Evolutionary conservation across 2,329 filamentous ascomycete species (phyloP).

Genomic region (Colletotrichum nymphaeae): DNA sequence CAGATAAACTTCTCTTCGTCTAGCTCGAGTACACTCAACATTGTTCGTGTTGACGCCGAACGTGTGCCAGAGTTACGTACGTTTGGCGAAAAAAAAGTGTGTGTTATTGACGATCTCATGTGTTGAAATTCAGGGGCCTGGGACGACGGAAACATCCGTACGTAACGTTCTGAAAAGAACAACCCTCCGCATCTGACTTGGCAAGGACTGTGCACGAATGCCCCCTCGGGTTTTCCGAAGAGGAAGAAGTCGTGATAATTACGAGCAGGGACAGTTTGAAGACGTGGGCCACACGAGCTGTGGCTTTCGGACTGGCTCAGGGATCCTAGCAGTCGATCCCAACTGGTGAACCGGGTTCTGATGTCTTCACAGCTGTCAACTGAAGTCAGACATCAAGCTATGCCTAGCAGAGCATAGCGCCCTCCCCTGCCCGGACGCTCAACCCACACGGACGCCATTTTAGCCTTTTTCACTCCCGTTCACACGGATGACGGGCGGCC

Average conservation of each 20-base stretch:
- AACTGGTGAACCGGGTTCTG: conserved; percentile 26
- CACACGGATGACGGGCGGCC: conserved; percentile 23
- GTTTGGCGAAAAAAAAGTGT: background rate
- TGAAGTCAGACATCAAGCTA: conserved; percentile 17
- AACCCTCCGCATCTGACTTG: background rate
- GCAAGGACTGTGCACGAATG: background rate
- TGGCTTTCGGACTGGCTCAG: background rate
- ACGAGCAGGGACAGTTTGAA: background rate
- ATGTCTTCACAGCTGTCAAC: conserved; percentile 32
- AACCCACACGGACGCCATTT: conserved; percentile 29
- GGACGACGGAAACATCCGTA: background rate
- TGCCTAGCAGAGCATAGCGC: conserved; percentile 31
- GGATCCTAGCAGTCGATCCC: conserved; percentile 30
- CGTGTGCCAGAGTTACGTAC: background rate
- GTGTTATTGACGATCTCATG: background rate
- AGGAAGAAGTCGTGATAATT: background rate
- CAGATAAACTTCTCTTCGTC: background rate
- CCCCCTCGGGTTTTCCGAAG: background rate
- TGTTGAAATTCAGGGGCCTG: background rate
- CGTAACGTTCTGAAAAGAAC: background rate
- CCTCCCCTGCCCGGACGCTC: background rate
- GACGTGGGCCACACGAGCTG: background rate
- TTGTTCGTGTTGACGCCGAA: background rate
- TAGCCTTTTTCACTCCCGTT: conserved; percentile 31
- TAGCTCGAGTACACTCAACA: background rate